Evolutionary conservation across 192 early-diverging fungal species (phyloP).

Genomic region (Umbelopsis ramanniana): DNA sequence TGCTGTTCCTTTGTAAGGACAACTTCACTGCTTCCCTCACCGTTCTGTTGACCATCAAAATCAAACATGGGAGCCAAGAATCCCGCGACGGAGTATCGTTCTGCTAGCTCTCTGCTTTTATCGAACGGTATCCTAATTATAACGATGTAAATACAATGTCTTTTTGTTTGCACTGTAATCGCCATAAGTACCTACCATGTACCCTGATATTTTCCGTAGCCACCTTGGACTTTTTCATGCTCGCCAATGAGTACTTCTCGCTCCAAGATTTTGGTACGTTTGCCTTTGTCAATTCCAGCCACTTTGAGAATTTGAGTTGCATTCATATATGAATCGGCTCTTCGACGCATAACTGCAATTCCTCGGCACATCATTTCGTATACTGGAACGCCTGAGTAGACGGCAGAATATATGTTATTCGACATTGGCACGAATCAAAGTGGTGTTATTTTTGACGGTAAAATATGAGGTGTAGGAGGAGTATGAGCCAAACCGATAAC

Average conservation of each 20-base stretch:
- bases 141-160: neutral
- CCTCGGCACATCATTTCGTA: constrained; percentile 78
- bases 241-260: constrained; percentile 74
- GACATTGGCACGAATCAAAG: constrained; percentile 10
- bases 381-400: constrained; percentile 74
- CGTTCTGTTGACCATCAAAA: constrained; percentile 51
- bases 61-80: constrained; percentile 81
- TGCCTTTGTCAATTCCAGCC: constrained; percentile 84
- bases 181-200: constrained; percentile 62
- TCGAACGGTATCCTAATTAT: constrained; percentile 79
- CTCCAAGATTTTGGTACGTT: constrained; percentile 89
- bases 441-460: neutral
- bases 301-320: constrained; percentile 94
- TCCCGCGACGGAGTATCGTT: constrained; percentile 74
- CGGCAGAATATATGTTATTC: constrained; percentile 52
- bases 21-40: constrained; percentile 12
- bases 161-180: neutral
- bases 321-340: constrained; percentile 84
- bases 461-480: too few species aligned
- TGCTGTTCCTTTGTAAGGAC: constrained; percentile 37
- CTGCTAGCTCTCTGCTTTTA: constrained; percentile 80
- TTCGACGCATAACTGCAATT: constrained; percentile 79
- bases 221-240: constrained; percentile 95
- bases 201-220: constrained; percentile 95
- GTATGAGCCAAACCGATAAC: too few species aligned